A percentile compares a stretch with the other conserved stretches of the same genome.
Conservation (phyloP, 768 basidiomycete genomes). For the Leccinum variicolor region DNA sequence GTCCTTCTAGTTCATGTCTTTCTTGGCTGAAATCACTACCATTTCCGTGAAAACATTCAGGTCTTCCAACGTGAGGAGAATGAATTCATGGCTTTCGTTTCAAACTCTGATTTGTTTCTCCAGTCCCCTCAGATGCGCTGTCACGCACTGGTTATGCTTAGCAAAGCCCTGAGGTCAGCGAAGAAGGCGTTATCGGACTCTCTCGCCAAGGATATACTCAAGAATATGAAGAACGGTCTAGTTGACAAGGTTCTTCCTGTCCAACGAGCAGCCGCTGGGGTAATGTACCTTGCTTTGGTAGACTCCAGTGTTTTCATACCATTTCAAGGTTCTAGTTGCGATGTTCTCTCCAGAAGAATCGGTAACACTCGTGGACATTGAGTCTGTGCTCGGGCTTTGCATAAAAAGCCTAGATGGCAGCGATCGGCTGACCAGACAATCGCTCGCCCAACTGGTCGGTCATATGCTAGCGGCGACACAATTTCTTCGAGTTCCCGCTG, state of each 20-base stretch:
- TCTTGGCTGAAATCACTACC: conserved; percentile 79
- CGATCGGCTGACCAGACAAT: conserved; percentile 80
- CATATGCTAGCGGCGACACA: conserved; percentile 85
- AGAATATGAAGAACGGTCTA: conserved; percentile 72
- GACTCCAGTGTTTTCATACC: conserved; percentile 14
- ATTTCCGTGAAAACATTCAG: conserved; percentile 66
- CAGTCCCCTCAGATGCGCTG: conserved; percentile 81
- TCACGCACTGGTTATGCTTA: conserved; percentile 72
- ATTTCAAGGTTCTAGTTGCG: conserved; percentile 46
- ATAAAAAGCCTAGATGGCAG: conserved; percentile 75
- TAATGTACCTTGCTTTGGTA: conserved; percentile 29
- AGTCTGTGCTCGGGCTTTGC: conserved; percentile 64
- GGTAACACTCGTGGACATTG: conserved; percentile 68
- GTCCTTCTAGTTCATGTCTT: conserved; percentile 80
- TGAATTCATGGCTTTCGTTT: not conserved
- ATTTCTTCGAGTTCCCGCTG: conserved; percentile 49
- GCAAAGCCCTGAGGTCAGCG: conserved; percentile 76
- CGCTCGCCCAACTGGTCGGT: conserved; percentile 77
- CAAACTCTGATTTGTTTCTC: conserved; percentile 7
- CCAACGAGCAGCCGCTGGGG: conserved; percentile 81
- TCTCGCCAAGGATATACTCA: conserved; percentile 74
- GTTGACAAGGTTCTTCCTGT: conserved; percentile 82
- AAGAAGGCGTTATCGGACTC: conserved; percentile 83
- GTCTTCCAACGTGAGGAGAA: conserved; percentile 61
- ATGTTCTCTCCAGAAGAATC: conserved; percentile 58